Conservation (phyloP, 106 monocot genomes). For the Hemerocallis citrina region DNA sequence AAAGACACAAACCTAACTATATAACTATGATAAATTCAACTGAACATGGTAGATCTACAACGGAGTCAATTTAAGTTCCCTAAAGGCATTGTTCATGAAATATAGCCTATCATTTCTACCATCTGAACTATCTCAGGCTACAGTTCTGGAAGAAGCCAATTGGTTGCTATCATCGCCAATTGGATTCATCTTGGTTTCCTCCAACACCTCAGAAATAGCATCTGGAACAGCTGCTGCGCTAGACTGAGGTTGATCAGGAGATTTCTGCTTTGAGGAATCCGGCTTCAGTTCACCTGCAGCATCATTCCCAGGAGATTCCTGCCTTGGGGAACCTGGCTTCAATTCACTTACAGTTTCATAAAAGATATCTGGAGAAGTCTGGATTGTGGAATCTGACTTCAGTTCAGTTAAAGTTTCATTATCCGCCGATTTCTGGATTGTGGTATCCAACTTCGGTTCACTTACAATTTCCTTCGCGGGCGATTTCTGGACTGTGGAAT, state of each 20-base stretch:
- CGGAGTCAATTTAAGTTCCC: too few relatives aligned
- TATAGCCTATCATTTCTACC: too few relatives aligned
- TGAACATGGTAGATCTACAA: too few relatives aligned
- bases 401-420: too few relatives aligned
- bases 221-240: not conserved
- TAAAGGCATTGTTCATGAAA: too few relatives aligned
- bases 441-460: too few relatives aligned
- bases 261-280: not conserved
- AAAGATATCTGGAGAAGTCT: not conserved
- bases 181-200: not conserved
- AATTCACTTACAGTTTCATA: not conserved
- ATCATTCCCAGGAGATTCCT: not conserved
- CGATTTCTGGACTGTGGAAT: too few relatives aligned
- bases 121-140: too few relatives aligned
- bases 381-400: not conserved
- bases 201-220: not conserved
- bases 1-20: too few relatives aligned
- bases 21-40: too few relatives aligned
- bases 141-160: not conserved
- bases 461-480: too few relatives aligned
- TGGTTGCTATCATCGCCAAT: not conserved
- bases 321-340: not conserved
- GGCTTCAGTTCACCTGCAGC: not conserved
- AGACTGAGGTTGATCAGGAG: not conserved
- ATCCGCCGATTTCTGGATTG: too few relatives aligned